A percentile compares a stretch with the other conserved stretches of the same genome.
Conservation (phyloP, 208 protist genomes). For the Trypanosomatidae sp. region DNA sequence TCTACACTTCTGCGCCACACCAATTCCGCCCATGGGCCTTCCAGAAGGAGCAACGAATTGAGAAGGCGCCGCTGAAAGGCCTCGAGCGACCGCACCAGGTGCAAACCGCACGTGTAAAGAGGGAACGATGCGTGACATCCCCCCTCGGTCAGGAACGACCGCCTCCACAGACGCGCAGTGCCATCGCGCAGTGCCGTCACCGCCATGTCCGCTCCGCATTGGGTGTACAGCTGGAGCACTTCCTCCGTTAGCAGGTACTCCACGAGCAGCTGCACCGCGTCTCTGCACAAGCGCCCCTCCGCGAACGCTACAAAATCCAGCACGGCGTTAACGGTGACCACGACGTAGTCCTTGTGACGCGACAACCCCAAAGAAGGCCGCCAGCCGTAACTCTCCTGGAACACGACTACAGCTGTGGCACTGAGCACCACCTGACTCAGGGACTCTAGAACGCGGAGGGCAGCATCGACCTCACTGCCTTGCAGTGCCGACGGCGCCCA, state of each 20-base stretch:
- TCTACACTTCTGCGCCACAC: constrained; percentile 22
- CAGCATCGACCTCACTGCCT: not conserved
- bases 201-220: constrained; percentile 21
- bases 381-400: constrained; percentile 61
- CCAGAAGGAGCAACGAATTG: constrained; percentile 30
- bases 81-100: constrained; percentile 57
- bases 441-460: constrained; percentile 6
- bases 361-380: constrained; percentile 23
- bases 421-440: constrained; percentile 18
- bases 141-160: constrained; percentile 33
- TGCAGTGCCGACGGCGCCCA: not conserved
- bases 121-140: not conserved
- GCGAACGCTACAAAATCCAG: constrained; percentile 33
- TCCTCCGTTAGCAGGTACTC: constrained; percentile 22
- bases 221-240: constrained; percentile 31
- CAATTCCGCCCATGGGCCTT: constrained; percentile 7
- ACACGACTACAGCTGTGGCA: constrained; percentile 35
- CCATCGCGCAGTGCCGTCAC: constrained; percentile 34
- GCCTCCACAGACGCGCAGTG: constrained; percentile 46
- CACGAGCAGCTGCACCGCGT: constrained; percentile 23
- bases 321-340: constrained; percentile 39
- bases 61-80: constrained; percentile 49
- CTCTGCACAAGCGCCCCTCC: constrained; percentile 17
- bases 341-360: constrained; percentile 20
- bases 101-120: constrained; percentile 29